Base-by-base conservation (phyloP, 441 rosid genomes). In the Populus tomentosa region DNA sequence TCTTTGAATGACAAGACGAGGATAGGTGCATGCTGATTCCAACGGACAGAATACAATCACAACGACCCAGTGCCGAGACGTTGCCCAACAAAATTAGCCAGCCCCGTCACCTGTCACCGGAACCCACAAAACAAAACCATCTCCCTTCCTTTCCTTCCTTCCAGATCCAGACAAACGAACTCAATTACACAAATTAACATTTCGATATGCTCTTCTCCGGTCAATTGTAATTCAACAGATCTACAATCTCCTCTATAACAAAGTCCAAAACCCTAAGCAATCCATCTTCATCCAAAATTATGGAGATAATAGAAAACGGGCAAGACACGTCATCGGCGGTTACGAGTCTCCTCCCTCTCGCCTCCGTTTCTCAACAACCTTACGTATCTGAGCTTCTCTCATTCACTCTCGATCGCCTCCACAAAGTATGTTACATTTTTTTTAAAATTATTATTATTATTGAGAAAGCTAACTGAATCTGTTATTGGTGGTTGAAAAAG, bases 401-500 rank as follows among this genome's bases (percentile, higher is more conserved):
- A 35, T 96, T 96, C 90, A 94, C 98, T 83, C 98, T 94, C 81
- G 98, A 94, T 85, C 95, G 97, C 72, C 97, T 94, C 75, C 99
- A 92, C 89, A 94, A 96, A 91, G 98, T 92, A 75, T 26, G 16
- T 30, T 70, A 11, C 20, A 65, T 7, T n/a, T 33, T n/a, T 38
- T 33, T 71, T 28, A 4, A 28, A 28, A 35, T 62, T 21, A 16
- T 28, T 73, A n/a, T 26, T 20, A 62, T 62, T 8, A 8, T 21
- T 10, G 67, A 63, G 28, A 7, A 8, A 63, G 26, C 28, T 16
- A 63, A 26, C 67, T 23, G 21, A 32, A 32, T 70, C 67, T 53
- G 23, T 65, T 64, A 66, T 74, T 40, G 33, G 56, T 59, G 11
- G 74, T 79, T 24, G 67, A 46, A 46, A 46, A 79, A 93, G 97